Conservation (phyloP, 805 yeast species). For the Nakazawaea peltata region DNA sequence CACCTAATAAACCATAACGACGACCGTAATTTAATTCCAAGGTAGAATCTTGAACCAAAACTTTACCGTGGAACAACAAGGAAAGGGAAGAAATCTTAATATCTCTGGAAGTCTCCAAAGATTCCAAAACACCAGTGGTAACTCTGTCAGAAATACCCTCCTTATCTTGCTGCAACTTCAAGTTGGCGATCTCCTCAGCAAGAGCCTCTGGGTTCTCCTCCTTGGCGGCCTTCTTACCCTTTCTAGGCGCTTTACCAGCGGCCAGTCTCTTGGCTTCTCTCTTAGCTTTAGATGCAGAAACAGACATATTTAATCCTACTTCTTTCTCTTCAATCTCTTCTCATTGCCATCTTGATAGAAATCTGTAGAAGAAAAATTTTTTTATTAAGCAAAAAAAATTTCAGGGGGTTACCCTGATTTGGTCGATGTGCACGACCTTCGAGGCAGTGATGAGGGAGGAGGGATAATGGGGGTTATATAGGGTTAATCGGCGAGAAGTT, state of each 20-base stretch:
- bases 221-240: slow-evolving; percentile 51
- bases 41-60: slow-evolving; percentile 83
- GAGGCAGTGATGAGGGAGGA: too few relatives aligned
- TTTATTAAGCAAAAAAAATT: neutral
- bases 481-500: too few relatives aligned
- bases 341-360: too few relatives aligned
- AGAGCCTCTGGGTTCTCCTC: slow-evolving; percentile 51
- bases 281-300: slow-evolving; percentile 93
- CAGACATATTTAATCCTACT: slow-evolving; percentile 25
- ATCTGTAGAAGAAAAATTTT: too few relatives aligned
- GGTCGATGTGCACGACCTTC: too few relatives aligned
- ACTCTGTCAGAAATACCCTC: slow-evolving; percentile 96
- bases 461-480: too few relatives aligned
- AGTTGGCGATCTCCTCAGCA: slow-evolving; percentile 70
- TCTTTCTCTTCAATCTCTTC: neutral
- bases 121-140: slow-evolving; percentile 92
- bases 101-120: slow-evolving; percentile 88
- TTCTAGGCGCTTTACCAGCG: slow-evolving; percentile 63
- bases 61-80: slow-evolving; percentile 94
- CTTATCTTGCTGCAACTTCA: slow-evolving; percentile 89
- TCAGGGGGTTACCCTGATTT: too few relatives aligned
- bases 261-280: slow-evolving; percentile 96
- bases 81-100: slow-evolving; percentile 86
- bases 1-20: slow-evolving; percentile 95
- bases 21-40: slow-evolving; percentile 95